Conservation (phyloP, 768 basidiomycete species). For the Inosperma sp. region DNA sequence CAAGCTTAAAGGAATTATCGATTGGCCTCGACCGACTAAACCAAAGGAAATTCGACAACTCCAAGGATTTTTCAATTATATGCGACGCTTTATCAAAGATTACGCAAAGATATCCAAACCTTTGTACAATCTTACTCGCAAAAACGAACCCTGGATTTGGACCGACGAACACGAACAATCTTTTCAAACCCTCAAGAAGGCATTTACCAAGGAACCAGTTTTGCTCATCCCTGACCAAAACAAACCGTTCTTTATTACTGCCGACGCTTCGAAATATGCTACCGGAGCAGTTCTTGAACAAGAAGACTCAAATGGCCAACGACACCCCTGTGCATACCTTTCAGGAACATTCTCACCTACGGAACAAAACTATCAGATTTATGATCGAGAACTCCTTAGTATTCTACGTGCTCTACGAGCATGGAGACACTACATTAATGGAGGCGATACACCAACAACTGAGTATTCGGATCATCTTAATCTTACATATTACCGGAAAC, state of each 20-base stretch:
- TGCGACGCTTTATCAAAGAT: constrained; percentile 28
- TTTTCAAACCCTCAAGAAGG: constrained; percentile 27
- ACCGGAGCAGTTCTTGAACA: constrained; percentile 31
- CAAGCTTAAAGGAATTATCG: constrained; percentile 33
- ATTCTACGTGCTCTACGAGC: constrained; percentile 34
- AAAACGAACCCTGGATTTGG: constrained; percentile 28
- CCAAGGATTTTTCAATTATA: constrained; percentile 41
- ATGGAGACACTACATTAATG: constrained; percentile 27
- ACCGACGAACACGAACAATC: constrained; percentile 15
- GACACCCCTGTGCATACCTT: constrained; percentile 30
- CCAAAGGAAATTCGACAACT: constrained; percentile 35
- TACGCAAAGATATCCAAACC: constrained; percentile 29
- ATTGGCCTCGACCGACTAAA: constrained; percentile 34
- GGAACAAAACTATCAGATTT: constrained; percentile 43
- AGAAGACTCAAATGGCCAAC: constrained; percentile 17
- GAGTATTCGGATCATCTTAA: constrained; percentile 21
- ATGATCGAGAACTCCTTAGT: constrained; percentile 46
- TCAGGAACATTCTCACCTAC: constrained; percentile 26
- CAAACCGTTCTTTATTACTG: constrained; percentile 25
- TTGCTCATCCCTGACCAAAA: constrained; percentile 18
- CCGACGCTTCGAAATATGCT: constrained; percentile 30
- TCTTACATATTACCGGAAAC: constrained; percentile 12
- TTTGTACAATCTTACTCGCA: constrained; percentile 24
- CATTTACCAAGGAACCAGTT: constrained; percentile 23
- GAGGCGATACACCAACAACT: constrained; percentile 10